Percentiles rank a stretch among this genome's conserved stretches.
These are phyloP conservation scores for Typha latifolia DNA, from an alignment of 176 grass and related monocot species.

Conservation along the genomic window DNA sequence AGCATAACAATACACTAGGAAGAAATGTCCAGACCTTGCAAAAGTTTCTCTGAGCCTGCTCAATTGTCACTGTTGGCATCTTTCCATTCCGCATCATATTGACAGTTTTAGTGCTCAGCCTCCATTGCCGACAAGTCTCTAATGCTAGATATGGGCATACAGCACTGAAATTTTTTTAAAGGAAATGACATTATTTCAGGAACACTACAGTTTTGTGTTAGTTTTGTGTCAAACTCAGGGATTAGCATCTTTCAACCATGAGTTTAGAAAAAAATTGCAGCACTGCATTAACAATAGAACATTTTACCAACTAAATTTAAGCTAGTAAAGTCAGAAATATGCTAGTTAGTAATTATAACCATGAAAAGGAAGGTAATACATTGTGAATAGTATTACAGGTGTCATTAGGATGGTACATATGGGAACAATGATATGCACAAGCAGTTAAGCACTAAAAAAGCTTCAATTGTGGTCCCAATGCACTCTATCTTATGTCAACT, in stretches of 20 bases:
- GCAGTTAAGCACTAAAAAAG: too few species aligned
- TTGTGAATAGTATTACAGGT: too few species aligned
- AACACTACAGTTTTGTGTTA: not conserved
- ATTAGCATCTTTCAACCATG: not conserved
- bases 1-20: constrained; percentile 20
- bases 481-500: too few species aligned
- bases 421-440: too few species aligned
- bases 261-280: not conserved
- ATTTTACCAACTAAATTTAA: too few species aligned
- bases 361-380: too few species aligned
- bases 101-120: constrained; percentile 93
- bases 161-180: constrained; percentile 56
- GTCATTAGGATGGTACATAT: too few species aligned
- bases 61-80: constrained; percentile 97
- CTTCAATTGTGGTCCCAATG: too few species aligned
- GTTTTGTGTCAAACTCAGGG: not conserved
- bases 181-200: not conserved
- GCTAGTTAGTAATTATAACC: too few species aligned
- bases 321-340: too few species aligned
- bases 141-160: constrained; percentile 94
- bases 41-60: constrained; percentile 99
- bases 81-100: constrained; percentile 98
- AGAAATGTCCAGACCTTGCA: constrained; percentile 57
- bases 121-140: constrained; percentile 97
- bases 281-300: too few species aligned